phyloP scores from a whole-genome alignment of 2,329 filamentous ascomycete genomes.

The Exserohilum rostratum region DNA sequence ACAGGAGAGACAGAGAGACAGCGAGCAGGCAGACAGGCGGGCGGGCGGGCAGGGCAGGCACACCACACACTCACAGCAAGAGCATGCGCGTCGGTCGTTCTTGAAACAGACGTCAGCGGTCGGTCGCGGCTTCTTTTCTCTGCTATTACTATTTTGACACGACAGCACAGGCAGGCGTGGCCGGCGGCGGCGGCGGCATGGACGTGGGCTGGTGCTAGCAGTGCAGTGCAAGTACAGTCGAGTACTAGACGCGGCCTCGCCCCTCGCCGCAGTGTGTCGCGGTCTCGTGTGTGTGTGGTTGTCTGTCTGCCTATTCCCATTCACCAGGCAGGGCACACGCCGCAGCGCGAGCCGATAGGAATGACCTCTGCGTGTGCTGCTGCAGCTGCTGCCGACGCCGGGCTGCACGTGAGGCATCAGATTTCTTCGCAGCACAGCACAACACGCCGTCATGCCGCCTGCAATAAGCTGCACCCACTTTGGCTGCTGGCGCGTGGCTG shows the following conservation, averaged over 20 bases:
- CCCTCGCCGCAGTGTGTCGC: too few relatives aligned
- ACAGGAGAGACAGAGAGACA: neutral
- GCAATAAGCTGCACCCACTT: conserved; percentile 23
- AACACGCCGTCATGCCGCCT: conserved; percentile 22
- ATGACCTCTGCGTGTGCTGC: conserved; percentile 8
- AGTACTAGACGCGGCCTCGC: neutral
- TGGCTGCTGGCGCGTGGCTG: conserved; percentile 31
- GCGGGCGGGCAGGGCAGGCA: neutral
- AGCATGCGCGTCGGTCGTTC: conserved; percentile 26
- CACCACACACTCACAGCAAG: neutral
- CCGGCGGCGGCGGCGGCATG: too few relatives aligned
- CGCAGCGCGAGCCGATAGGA: neutral
- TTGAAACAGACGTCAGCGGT: conserved; percentile 34
- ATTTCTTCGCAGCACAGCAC: conserved; percentile 20
- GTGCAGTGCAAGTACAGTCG: neutral
- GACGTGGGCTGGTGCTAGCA: neutral
- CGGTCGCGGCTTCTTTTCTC: conserved; percentile 17
- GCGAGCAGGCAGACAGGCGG: neutral
- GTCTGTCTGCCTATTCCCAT: too few relatives aligned
- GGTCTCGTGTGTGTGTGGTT: too few relatives aligned
- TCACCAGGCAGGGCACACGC: neutral
- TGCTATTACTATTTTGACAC: conserved; percentile 9
- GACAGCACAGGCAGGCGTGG: conserved; percentile 11
- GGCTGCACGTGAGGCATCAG: conserved; percentile 31
- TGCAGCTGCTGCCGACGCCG: conserved; percentile 15